Base-by-base conservation (phyloP, 495 filamentous ascomycete species). In the Trichoderma asperelloides region DNA sequence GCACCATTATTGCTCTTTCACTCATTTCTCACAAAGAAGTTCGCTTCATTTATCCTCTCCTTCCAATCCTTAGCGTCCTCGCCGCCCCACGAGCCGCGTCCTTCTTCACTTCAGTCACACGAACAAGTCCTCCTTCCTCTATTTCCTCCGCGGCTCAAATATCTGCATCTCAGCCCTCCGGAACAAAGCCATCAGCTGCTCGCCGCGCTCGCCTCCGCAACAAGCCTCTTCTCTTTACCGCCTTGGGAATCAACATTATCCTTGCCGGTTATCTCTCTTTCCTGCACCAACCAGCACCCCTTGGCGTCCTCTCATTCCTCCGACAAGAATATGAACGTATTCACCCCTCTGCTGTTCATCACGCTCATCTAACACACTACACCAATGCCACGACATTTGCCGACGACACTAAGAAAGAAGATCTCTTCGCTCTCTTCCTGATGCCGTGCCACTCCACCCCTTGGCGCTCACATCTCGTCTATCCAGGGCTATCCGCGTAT, bases 371-470 rank as follows among this genome's bases (percentile, higher is more conserved):
- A 64, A 21, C 0, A 4, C 79, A 82, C 70, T 74, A 74, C 6
- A 67, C 63, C 16, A 40, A 64, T 40, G 21, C 13, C 67, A 73
- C 69, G 66, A 49, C 57, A 27, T 51, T 64, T 30, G 67, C 18
- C 62, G 64, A 70, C 30, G 18, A 43, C 63, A 4, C 40, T 15
- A 49, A 62, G n/a, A 62, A 72, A 51, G 57, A 73, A 43, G 78
- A 83, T 39, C 87, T 89, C 37, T 92, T 91, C 45, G 89, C 87
- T 8, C 91, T 88, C 4, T 97, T 98, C 77, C 83, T 98, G n/a
- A 96, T 95, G 83, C 95, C 96, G 18, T 98, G 95, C 77, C 96
- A 98, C 80, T 90, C 89, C 70, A 97, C 93, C 11, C 94, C 95
- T n/a, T 98, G 95, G 96, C 89, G 92, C 67, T 91, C 88, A 7